phyloP scores from a whole-genome alignment of 768 basidiomycete species.

The Sutorius australiensis region DNA sequence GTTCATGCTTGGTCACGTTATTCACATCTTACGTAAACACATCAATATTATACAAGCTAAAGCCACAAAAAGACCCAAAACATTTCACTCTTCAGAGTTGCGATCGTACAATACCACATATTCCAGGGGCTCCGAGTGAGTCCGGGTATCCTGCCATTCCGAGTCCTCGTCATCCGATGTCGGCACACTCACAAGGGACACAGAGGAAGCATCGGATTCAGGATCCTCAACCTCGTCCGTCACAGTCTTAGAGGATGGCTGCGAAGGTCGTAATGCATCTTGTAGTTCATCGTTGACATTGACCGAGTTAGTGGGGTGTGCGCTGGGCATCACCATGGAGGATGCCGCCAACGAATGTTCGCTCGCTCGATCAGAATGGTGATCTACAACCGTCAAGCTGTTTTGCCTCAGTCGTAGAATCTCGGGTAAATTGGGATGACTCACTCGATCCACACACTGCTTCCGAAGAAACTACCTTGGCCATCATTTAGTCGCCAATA shows the following conservation, averaged over 20 bases:
- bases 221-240: conserved; percentile 38
- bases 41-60: too few relatives aligned
- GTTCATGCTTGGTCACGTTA: conserved; percentile 7
- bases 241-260: conserved; percentile 27
- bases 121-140: conserved; percentile 44
- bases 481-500: conserved; percentile 73
- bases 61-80: neutral
- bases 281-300: conserved; percentile 4
- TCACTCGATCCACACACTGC: conserved; percentile 75
- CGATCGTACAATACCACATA: conserved; percentile 75
- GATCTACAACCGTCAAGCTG: conserved; percentile 68
- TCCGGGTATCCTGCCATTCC: conserved; percentile 58
- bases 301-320: conserved; percentile 21
- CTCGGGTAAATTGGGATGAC: conserved; percentile 24
- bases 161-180: conserved; percentile 52
- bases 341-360: conserved; percentile 63
- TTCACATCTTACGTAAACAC: conserved; percentile 6
- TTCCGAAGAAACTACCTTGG: conserved; percentile 57
- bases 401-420: conserved; percentile 3
- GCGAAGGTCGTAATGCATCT: conserved; percentile 10
- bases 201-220: conserved; percentile 42
- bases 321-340: conserved; percentile 60
- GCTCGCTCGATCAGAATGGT: conserved; percentile 32
- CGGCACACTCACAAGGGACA: conserved; percentile 60
- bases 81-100: conserved; percentile 44